Base-by-base conservation (phyloP, 2,329 filamentous ascomycete species). In the Venturia nashicola region DNA sequence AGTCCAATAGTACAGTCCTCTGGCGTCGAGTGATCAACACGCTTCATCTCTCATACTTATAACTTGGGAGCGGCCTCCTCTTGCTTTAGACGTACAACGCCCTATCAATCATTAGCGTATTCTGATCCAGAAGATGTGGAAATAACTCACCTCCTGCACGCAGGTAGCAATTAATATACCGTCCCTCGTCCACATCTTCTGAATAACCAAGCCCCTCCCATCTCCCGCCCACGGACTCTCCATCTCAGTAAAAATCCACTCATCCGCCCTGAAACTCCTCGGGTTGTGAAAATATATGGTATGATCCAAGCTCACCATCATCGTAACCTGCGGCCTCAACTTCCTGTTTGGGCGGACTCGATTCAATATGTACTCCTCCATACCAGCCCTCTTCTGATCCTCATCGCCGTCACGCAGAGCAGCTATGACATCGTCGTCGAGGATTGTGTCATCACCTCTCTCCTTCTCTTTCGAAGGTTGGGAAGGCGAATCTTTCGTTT, bases 291-390 rank as follows among this genome's bases (percentile, higher is more conserved):
- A 83, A 69, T 82, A 82, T 55, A 83, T 82, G 36, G 78, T 79
- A 66, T 94, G 90, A 72, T 94, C 90, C 61, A 93, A 76, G 68
- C 84, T 88, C 61, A 94, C 89, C 82, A 91, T 86, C 90, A 94
- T 94, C n/a, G 89, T 89, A 61, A 93, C 77, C 70, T 82, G 78
- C 4, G 85, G 85, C 51, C 80, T 76, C 3, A 71, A 4, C 44
- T 65, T 65, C 55, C 43, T n/a, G 46, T 16, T 51, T 18, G 55
- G 36, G 7, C 59, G 59, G 48, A 40, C 40, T 12, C 60, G 42
- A 39, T 12, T 48, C n/a, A 36, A 23, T 14, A 39, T 48, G 18
- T 62, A 57, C 43, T 48, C 44, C 43, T 62, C 60, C 60, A 48
- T 39, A 3, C 60, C 43, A 4, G 20, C 62, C n/a, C 48, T 61